Evolutionary conservation across 2,329 filamentous ascomycete genomes (phyloP).

Genomic region (Xylariaceae sp.): DNA sequence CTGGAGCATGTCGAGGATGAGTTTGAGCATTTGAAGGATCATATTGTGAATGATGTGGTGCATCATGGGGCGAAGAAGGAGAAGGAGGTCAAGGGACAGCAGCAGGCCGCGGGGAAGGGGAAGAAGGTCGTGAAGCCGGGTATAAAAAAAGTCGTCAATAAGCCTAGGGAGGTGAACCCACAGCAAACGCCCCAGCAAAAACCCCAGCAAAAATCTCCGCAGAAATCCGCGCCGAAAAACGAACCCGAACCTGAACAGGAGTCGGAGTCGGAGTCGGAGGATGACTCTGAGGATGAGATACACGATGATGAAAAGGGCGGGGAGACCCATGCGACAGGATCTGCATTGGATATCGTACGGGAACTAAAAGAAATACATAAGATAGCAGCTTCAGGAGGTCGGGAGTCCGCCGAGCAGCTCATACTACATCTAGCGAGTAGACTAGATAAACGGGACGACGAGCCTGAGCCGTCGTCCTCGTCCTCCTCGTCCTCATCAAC

Average conservation of each 20-base stretch:
- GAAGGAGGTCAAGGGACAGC: conserved; percentile 7
- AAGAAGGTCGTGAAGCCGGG: conserved; percentile 3
- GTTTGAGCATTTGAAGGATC: conserved; percentile 16
- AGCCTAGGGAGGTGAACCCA: too few species aligned
- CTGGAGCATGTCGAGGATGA: conserved; percentile 15
- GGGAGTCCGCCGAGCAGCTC: conserved; percentile 13
- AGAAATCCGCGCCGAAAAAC: too few species aligned
- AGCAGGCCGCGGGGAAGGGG: conserved; percentile 9
- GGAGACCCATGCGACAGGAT: conserved; percentile 1
- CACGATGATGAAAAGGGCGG: too few species aligned
- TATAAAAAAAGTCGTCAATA: too few species aligned
- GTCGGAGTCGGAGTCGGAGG: too few species aligned
- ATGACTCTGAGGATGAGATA: too few species aligned
- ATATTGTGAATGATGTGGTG: conserved; percentile 18
- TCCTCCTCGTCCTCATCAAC: too few species aligned
- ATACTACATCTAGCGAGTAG: conserved; percentile 13
- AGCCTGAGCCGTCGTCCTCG: background rate
- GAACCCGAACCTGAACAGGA: too few species aligned
- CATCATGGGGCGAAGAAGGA: conserved; percentile 16
- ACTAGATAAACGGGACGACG: conserved; percentile 2
- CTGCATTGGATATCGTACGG: conserved; percentile 3
- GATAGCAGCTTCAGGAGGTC: conserved; percentile 7
- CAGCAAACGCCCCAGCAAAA: too few species aligned
- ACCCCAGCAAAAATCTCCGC: too few species aligned
- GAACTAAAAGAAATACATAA: conserved; percentile 17